Conservation (phyloP, 805 yeast species). For the Diddensiella transvaalensis region DNA sequence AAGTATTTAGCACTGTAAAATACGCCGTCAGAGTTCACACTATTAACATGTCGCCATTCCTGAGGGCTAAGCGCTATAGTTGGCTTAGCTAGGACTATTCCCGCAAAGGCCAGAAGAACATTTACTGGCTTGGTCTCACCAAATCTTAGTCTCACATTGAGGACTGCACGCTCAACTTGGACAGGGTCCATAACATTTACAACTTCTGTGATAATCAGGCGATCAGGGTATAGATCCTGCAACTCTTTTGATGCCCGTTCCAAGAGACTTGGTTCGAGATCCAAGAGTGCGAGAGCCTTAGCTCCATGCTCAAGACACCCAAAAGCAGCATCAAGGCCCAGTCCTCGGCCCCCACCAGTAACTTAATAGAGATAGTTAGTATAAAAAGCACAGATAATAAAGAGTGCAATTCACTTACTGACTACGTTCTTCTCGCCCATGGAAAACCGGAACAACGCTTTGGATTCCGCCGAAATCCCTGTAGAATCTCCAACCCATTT, state of each 20-base stretch:
- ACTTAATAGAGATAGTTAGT: not conserved
- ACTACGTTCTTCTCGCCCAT: slow-evolving; percentile 8
- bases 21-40: slow-evolving; percentile 5
- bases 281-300: not conserved
- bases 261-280: not conserved
- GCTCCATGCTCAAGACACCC: slow-evolving; percentile 13
- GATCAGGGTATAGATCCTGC: slow-evolving; percentile 1
- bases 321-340: slow-evolving; percentile 13
- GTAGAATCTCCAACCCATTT: not conserved
- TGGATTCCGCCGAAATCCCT: not conserved
- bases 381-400: not conserved
- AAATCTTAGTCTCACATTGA: not conserved
- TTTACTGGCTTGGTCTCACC: not conserved
- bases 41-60: slow-evolving; percentile 3
- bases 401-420: not conserved
- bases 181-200: slow-evolving; percentile 8
- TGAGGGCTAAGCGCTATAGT: not conserved
- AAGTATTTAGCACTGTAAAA: slow-evolving; percentile 7
- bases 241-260: slow-evolving; percentile 5
- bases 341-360: slow-evolving; percentile 13
- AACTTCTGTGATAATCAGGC: not conserved
- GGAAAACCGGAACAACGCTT: slow-evolving; percentile 7
- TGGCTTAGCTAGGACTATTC: slow-evolving; percentile 2
- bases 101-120: slow-evolving; percentile 10
- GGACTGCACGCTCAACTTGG: slow-evolving; percentile 4